These are phyloP conservation scores for Viola odorata DNA, from an alignment of 345 rosid species.

Conservation along the genomic window DNA sequence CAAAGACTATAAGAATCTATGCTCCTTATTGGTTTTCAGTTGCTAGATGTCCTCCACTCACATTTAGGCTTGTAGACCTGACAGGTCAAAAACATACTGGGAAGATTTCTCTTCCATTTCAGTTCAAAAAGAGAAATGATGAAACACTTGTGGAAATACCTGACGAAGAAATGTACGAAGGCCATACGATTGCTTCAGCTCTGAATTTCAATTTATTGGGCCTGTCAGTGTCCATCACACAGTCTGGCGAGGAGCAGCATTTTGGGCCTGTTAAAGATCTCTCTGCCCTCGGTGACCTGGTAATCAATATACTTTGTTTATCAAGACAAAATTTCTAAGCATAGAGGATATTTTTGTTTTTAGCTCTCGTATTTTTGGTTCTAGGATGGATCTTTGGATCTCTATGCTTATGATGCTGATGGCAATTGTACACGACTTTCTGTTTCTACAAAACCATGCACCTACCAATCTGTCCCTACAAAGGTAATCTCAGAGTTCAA, in stretches of 20 bases:
- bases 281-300: conserved; percentile 92
- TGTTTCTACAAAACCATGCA: conserved; percentile 75
- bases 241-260: conserved; percentile 37
- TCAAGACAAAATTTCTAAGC: not conserved
- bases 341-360: not conserved
- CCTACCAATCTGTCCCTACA: conserved; percentile 79
- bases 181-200: conserved; percentile 85
- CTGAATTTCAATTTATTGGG: conserved; percentile 70
- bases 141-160: conserved; percentile 52
- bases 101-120: conserved; percentile 51
- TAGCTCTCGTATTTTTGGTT: conserved; percentile 14
- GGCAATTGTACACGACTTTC: conserved; percentile 76
- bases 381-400: conserved; percentile 91
- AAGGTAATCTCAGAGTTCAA: conserved; percentile 39
- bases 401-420: conserved; percentile 62
- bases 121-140: conserved; percentile 37
- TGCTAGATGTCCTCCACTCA: conserved; percentile 82
- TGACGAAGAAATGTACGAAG: conserved; percentile 75
- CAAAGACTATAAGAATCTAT: conserved; percentile 67
- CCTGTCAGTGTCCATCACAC: conserved; percentile 60
- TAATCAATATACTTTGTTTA: conserved; percentile 18
- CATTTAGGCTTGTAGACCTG: conserved; percentile 50
- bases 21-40: conserved; percentile 90
- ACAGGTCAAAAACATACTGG: conserved; percentile 42
- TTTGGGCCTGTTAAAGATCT: conserved; percentile 81